Evolutionary conservation across 768 basidiomycete genomes (phyloP).

Genomic region (Tubosaeta sp.): DNA sequence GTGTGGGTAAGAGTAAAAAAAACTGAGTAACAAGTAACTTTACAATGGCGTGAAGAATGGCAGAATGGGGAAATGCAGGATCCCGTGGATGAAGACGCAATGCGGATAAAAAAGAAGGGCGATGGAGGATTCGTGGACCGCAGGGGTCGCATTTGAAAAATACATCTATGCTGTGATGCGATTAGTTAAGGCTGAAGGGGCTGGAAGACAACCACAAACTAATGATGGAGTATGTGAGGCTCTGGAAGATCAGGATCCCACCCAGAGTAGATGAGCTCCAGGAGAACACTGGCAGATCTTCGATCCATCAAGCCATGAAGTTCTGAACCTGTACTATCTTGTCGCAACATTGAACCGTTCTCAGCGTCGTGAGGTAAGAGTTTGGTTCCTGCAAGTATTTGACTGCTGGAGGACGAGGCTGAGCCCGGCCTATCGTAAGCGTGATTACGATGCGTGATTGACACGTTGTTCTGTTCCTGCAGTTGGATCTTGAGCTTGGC

Average conservation of each 20-base stretch:
- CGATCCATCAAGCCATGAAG: conserved; percentile 35
- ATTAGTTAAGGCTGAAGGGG: conserved; percentile 14
- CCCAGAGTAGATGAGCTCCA: conserved; percentile 68
- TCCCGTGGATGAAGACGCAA: conserved; percentile 78
- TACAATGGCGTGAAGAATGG: conserved; percentile 89
- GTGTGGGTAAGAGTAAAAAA: conserved; percentile 9
- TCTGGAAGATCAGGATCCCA: conserved; percentile 87
- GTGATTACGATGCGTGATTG: conserved; percentile 20
- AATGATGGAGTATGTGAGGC: conserved; percentile 66
- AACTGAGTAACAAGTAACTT: conserved; percentile 22
- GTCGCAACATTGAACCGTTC: conserved; percentile 27
- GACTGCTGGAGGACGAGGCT: conserved; percentile 18
- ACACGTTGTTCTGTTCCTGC: conserved; percentile 46
- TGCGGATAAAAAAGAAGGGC: conserved; percentile 72
- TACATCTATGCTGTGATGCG: conserved; percentile 60
- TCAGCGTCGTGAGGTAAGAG: background rate
- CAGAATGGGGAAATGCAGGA: conserved; percentile 82
- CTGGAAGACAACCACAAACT: conserved; percentile 45
- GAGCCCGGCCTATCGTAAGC: conserved; percentile 18
- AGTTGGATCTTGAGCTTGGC: conserved; percentile 62
- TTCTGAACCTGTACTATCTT: conserved; percentile 51
- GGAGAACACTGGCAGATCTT: conserved; percentile 47
- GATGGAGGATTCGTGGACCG: conserved; percentile 78
- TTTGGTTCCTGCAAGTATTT: conserved; percentile 8
- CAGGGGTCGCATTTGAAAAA: conserved; percentile 91